Conservation (phyloP, 768 basidiomycete species). For the Hortiboletus campestris region DNA sequence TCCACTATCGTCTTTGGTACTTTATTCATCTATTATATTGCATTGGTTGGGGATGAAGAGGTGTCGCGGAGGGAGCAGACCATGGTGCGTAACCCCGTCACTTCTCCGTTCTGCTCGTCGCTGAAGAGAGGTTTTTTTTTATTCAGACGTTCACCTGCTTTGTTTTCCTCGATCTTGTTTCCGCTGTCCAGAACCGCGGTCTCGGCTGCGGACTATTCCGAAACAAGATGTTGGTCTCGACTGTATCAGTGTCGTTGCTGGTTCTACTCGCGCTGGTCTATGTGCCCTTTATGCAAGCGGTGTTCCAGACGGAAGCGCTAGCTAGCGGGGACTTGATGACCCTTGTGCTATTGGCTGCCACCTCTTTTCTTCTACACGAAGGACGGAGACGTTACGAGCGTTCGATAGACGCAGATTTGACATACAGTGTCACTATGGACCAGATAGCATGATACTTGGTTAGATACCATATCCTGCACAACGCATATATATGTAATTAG, state of each 20-base stretch:
- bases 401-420: constrained; percentile 50
- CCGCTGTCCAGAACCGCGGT: constrained; percentile 92
- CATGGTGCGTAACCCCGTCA: constrained; percentile 60
- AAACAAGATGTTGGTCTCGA: constrained; percentile 88
- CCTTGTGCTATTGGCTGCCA: constrained; percentile 63
- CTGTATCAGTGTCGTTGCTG: constrained; percentile 82
- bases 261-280: constrained; percentile 87
- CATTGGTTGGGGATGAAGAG: constrained; percentile 70
- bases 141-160: constrained; percentile 93
- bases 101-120: neutral
- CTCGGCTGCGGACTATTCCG: constrained; percentile 78
- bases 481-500: neutral
- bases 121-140: neutral
- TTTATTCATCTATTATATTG: constrained; percentile 81
- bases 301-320: constrained; percentile 93
- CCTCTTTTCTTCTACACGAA: constrained; percentile 74
- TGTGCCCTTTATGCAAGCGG: constrained; percentile 82
- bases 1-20: constrained; percentile 89
- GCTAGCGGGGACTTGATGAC: constrained; percentile 63
- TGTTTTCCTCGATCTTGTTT: constrained; percentile 95
- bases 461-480: constrained; percentile 7
- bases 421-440: constrained; percentile 50
- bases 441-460: constrained; percentile 52
- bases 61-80: constrained; percentile 91
- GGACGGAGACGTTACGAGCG: constrained; percentile 76